These are phyloP conservation scores for Ustilago crameri DNA, from an alignment of 1,284 basidiomycete species.

Conservation along the genomic window DNA sequence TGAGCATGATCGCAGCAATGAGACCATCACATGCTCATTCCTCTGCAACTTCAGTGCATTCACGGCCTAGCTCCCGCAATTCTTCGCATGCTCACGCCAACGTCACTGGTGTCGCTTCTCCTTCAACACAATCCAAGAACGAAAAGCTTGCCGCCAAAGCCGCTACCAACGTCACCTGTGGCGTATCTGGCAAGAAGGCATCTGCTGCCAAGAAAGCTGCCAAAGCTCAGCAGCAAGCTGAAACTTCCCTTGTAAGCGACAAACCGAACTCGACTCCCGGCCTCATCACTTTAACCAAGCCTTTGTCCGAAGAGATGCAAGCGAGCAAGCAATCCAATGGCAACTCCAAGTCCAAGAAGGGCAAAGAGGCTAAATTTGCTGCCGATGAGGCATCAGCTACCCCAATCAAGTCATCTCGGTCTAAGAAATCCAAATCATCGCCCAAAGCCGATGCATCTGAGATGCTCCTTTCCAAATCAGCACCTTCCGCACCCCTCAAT, in stretches of 20 bases:
- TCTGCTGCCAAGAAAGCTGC: constrained; percentile 34
- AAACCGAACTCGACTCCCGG: constrained; percentile 35
- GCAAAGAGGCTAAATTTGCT: constrained; percentile 40
- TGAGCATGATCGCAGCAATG: constrained; percentile 61
- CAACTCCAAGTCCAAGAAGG: constrained; percentile 33
- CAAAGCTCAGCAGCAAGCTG: constrained; percentile 26
- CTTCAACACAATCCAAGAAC: constrained; percentile 33
- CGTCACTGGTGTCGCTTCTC: constrained; percentile 28
- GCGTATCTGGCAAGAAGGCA: constrained; percentile 40
- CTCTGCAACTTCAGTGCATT: constrained; percentile 42
- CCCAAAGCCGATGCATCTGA: constrained; percentile 34
- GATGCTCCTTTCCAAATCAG: constrained; percentile 48
- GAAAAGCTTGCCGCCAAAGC: constrained; percentile 36
- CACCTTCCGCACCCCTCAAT: constrained; percentile 27
- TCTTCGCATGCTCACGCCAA: constrained; percentile 38
- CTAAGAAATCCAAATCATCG: constrained; percentile 35
- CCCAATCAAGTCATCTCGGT: constrained; percentile 33
- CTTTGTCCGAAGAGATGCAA: constrained; percentile 39
- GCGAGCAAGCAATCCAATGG: constrained; percentile 26
- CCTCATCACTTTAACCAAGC: constrained; percentile 53
- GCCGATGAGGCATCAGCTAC: constrained; percentile 24
- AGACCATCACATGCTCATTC: constrained; percentile 46
- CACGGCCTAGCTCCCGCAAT: constrained; percentile 47
- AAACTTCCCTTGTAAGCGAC: constrained; percentile 4
- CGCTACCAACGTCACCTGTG: constrained; percentile 26